Conservation (phyloP, 164 flowering plant species). For the Vitis riparia region DNA sequence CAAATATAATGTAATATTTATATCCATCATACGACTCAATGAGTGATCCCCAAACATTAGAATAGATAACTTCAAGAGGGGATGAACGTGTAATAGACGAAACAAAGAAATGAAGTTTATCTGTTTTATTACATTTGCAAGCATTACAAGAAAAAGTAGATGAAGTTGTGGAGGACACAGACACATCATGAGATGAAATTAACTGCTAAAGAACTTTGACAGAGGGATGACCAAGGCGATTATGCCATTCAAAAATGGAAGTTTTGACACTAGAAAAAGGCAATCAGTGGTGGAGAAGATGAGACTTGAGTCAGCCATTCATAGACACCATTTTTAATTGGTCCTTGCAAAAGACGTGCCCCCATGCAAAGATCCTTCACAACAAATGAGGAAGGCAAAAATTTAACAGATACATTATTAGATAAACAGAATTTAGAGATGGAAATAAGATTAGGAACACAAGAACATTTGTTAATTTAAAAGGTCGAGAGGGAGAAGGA, state of each 20-base stretch:
- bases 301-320: conserved; percentile 1
- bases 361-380: conserved; percentile 15
- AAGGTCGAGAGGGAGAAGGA: background rate
- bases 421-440: conserved; percentile 6
- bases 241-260: background rate
- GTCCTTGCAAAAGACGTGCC: conserved; percentile 7
- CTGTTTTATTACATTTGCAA: conserved; percentile 8
- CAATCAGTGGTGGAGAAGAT: background rate
- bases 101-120: conserved; percentile 4
- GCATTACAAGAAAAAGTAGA: background rate
- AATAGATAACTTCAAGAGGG: too few species aligned
- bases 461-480: conserved; percentile 1
- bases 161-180: background rate
- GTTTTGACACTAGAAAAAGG: conserved; percentile 9
- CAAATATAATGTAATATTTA: too few species aligned
- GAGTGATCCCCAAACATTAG: too few species aligned
- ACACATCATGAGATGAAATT: background rate
- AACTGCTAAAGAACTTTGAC: background rate
- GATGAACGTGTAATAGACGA: background rate
- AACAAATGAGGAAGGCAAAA: conserved; percentile 12
- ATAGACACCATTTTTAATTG: conserved; percentile 12
- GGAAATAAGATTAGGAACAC: background rate
- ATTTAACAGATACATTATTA: conserved; percentile 13
- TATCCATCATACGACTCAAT: too few species aligned
- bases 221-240: background rate